Evolutionary conservation across 1,139 yeast species (phyloP).

Genomic region (Hansenula lynferdii): DNA sequence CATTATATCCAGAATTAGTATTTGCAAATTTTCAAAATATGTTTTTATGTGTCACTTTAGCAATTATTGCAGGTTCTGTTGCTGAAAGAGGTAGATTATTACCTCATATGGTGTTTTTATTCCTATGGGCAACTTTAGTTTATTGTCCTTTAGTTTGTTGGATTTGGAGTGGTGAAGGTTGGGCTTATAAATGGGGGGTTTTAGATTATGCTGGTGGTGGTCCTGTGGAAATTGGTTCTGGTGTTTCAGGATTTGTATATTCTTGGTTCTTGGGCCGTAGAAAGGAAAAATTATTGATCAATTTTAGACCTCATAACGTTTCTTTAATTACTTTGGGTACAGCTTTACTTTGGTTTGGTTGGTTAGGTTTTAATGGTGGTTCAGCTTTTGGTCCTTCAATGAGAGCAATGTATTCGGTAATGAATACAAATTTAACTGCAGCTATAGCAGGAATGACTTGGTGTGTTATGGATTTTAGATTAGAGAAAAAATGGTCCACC

Average conservation of each 20-base stretch:
- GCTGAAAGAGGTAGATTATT: constrained; percentile 91
- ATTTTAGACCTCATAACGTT: constrained; percentile 93
- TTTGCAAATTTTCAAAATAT: constrained; percentile 88
- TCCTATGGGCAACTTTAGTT: constrained; percentile 86
- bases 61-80: constrained; percentile 90
- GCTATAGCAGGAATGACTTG: constrained; percentile 90
- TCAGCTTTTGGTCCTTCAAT: constrained; percentile 59
- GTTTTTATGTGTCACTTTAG: constrained; percentile 85
- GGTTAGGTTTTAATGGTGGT: constrained; percentile 89
- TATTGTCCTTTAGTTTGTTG: constrained; percentile 93
- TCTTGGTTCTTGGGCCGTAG: constrained; percentile 81
- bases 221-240: constrained; percentile 90
- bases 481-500: constrained; percentile 89
- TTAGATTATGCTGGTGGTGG: constrained; percentile 98
- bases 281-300: constrained; percentile 77
- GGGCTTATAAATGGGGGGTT: constrained; percentile 92
- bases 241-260: constrained; percentile 85
- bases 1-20: constrained; percentile 72
- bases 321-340: constrained; percentile 76
- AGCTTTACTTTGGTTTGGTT: constrained; percentile 66
- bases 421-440: constrained; percentile 89
- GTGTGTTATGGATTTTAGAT: constrained; percentile 84
- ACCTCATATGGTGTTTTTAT: constrained; percentile 79
- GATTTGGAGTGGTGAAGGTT: constrained; percentile 92
- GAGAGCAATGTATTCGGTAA: constrained; percentile 58